Conservation (phyloP, 2,329 filamentous ascomycete genomes). For the Lasiodiplodia theobromae region DNA sequence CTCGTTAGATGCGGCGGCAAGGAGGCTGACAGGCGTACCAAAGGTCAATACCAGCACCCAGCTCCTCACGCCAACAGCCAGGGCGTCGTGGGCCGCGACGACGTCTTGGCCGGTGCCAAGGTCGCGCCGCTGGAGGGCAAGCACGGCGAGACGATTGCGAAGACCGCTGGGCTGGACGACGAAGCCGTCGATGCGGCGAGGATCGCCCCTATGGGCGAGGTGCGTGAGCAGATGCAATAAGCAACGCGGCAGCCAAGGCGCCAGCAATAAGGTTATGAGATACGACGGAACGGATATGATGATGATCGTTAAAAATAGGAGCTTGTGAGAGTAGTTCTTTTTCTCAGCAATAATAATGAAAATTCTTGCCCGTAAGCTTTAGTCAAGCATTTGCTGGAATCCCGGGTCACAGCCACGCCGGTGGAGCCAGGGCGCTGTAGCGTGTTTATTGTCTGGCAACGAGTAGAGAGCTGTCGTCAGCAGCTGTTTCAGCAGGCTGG, state of each 20-base stretch:
- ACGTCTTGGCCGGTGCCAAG: slow-evolving; percentile 38
- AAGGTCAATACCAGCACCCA: slow-evolving; percentile 35
- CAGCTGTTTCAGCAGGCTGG: slow-evolving; percentile 22
- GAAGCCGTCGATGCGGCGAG: slow-evolving; percentile 35
- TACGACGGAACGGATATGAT: slow-evolving; percentile 9
- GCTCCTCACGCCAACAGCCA: slow-evolving; percentile 36
- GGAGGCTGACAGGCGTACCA: slow-evolving; percentile 17
- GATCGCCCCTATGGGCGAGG: slow-evolving; percentile 38
- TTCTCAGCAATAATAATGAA: not conserved
- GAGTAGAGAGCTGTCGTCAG: slow-evolving; percentile 28
- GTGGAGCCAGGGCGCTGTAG: slow-evolving; percentile 9
- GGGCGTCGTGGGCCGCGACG: slow-evolving; percentile 37
- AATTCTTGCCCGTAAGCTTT: slow-evolving; percentile 1
- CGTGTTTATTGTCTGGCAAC: slow-evolving; percentile 13
- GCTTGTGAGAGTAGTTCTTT: not conserved
- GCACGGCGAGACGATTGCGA: not conserved
- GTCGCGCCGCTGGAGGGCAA: slow-evolving; percentile 35
- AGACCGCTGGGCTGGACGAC: slow-evolving; percentile 35
- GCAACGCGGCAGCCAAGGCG: slow-evolving; percentile 4
- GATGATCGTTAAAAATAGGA: slow-evolving; percentile 19
- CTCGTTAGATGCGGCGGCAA: not conserved
- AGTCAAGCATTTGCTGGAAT: slow-evolving; percentile 3
- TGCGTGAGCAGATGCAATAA: slow-evolving; percentile 13
- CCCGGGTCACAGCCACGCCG: slow-evolving; percentile 1
- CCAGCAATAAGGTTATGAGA: slow-evolving; percentile 18